Percentiles rank a stretch among this genome's conserved stretches.
Evolutionary conservation across 148 eudicot genomes (phyloP).

Genomic region (Rhododendron williamsianum): DNA sequence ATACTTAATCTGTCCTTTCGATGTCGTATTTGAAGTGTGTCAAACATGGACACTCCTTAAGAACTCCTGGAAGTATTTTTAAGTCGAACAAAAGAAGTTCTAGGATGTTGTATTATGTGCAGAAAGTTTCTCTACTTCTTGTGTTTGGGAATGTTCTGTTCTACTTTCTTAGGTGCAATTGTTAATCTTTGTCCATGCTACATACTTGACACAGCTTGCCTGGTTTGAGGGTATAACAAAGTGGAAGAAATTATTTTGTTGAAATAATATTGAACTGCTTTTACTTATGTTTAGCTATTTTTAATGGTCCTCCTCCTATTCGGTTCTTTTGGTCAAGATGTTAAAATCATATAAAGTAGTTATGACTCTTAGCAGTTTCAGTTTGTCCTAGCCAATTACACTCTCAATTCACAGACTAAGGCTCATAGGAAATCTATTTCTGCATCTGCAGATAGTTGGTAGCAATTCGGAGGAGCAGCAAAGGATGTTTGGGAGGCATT

Average conservation of each 20-base stretch:
- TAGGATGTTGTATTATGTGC: not conserved
- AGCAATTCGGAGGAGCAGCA: constrained; percentile 81
- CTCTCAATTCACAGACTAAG: not conserved
- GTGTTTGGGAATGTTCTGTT: not conserved
- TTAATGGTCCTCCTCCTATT: not conserved
- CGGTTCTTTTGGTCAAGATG: not conserved
- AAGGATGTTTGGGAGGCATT: constrained; percentile 89
- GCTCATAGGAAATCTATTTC: not conserved
- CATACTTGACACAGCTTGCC: not conserved
- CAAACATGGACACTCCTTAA: not conserved
- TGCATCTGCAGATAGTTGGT: constrained; percentile 53
- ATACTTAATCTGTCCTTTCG: not conserved
- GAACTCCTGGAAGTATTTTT: not conserved
- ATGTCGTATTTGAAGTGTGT: not conserved
- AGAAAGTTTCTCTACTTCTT: not conserved
- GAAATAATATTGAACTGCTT: not conserved
- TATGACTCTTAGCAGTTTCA: not conserved
- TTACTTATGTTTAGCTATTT: not conserved
- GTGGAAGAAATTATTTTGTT: not conserved
- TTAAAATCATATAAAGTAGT: not conserved
- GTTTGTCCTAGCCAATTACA: not conserved
- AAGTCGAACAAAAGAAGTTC: not conserved
- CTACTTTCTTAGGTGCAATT: not conserved
- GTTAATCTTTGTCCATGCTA: not conserved
- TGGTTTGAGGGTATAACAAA: not conserved